phyloP scores from a whole-genome alignment of 83 land plant species.

The Picea abies region DNA sequence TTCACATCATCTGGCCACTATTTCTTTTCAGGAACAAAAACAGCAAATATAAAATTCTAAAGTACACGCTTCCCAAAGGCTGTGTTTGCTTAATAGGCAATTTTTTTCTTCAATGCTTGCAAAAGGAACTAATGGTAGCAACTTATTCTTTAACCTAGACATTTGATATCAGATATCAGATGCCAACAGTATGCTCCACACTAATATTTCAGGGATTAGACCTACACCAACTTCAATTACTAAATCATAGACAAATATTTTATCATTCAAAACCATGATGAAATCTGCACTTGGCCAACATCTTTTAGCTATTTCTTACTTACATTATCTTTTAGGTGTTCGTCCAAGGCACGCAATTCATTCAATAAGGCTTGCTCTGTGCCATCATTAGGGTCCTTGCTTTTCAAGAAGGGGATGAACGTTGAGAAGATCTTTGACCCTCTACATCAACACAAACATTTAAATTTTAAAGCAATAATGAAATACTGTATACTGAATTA shows the following conservation, averaged over 20 bases:
- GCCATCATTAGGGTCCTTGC: slow-evolving; percentile 77
- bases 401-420: slow-evolving; percentile 67
- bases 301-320: not conserved
- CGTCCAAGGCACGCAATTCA: slow-evolving; percentile 80
- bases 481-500: not conserved
- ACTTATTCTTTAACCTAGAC: not conserved
- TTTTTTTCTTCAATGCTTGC: not conserved
- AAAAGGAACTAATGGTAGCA: not conserved
- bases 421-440: slow-evolving; percentile 80
- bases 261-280: not conserved
- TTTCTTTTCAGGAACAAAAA: not conserved
- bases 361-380: slow-evolving; percentile 71
- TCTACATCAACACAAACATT: slow-evolving; percentile 42
- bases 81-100: not conserved
- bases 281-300: no score
- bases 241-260: not conserved
- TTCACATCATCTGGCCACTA: not conserved
- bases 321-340: slow-evolving; percentile 81
- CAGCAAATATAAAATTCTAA: not conserved
- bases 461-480: not conserved
- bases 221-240: slow-evolving; percentile 3
- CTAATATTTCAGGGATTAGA: no score
- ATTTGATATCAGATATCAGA: not conserved
- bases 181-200: not conserved
- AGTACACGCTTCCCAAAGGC: not conserved